Base-by-base conservation (phyloP, 2,329 filamentous ascomycete species). In the Aspergillus candidus region DNA sequence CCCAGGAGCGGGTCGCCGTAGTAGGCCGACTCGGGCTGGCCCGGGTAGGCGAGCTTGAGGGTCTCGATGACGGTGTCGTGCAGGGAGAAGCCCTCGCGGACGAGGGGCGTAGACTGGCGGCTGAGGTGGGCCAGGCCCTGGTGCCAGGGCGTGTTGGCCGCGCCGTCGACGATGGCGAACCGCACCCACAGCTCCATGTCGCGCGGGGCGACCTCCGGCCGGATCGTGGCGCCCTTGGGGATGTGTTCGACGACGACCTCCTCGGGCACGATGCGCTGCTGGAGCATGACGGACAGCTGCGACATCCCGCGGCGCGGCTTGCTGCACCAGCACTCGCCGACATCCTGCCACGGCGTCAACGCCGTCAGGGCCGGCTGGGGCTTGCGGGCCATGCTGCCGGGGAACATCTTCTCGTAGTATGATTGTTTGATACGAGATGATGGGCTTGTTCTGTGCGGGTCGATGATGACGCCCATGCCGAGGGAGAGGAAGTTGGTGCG, bases 301-400 rank as follows among this genome's bases (percentile, higher is more conserved):
- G 69, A 56, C 12, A 69, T 67, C 11, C 62, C 62, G 38, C 73
- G 51, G 1, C 72, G 75, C 40, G 63, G 60, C 8, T 71, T 65
- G 4, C 84, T 82, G 63, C 91, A 97, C 86, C 88, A 97, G 66
- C 88, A 94, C 49, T 97, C 86, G 14, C 86, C 87, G 30, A 84
- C 77, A 38, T 94, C 86, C 8, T 82, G 72, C 88, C 90, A 95
- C 3, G 72, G 68, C 2, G 67, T 61, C 2, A 95, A 72, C 1
- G 85, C 88, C 0, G 73, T 64, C n/a, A 69, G 57, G 0, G 76
- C 73, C 1, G 73, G 68, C 14, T 56, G 49, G 11, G 63, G 57
- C 54, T 54, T 36, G 40, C 41, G 55, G 41, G 54, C 43, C 12
- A 44, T 12, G 14, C 33, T 30, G 6, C 29, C 18, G 1, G 44